phyloP scores from a whole-genome alignment of 169 alveolate species.

The Cryptosporidium ryanae region DNA sequence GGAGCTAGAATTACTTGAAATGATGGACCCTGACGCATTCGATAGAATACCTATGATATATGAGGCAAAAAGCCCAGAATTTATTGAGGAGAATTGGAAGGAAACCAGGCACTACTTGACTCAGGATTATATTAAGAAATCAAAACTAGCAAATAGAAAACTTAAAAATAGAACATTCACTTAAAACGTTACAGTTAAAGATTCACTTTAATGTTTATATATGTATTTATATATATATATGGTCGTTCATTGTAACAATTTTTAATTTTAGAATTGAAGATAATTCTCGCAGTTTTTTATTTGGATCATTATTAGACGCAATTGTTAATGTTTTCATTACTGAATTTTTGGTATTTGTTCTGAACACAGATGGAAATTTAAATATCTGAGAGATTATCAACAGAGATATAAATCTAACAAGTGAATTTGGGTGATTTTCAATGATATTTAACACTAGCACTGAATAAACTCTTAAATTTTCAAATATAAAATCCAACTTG shows the following conservation, averaged over 20 bases:
- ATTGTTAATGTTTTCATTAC: slow-evolving; percentile 18
- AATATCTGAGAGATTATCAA: slow-evolving; percentile 49
- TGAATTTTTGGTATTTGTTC: slow-evolving; percentile 35
- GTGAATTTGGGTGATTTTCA: slow-evolving; percentile 32
- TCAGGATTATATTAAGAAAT: slow-evolving; percentile 42
- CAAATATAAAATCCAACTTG: slow-evolving; percentile 34
- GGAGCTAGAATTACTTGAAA: slow-evolving; percentile 8
- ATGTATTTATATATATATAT: background rate
- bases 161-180: background rate
- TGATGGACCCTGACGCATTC: slow-evolving; percentile 59
- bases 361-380: slow-evolving; percentile 53
- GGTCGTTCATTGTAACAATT: slow-evolving; percentile 37
- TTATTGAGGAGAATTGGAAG: slow-evolving; percentile 61
- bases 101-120: slow-evolving; percentile 36
- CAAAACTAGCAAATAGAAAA: slow-evolving; percentile 44
- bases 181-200: background rate
- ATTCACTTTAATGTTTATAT: background rate
- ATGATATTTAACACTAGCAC: slow-evolving; percentile 30
- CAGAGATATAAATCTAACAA: slow-evolving; percentile 34
- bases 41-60: slow-evolving; percentile 61
- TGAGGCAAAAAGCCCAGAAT: slow-evolving; percentile 7
- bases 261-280: slow-evolving; percentile 35
- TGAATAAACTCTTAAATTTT: slow-evolving; percentile 24
- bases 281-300: slow-evolving; percentile 36
- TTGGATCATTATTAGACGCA: slow-evolving; percentile 18